phyloP scores from a whole-genome alignment of 192 early-diverging fungal genomes.

The Phlyctochytrium arcticum region DNA sequence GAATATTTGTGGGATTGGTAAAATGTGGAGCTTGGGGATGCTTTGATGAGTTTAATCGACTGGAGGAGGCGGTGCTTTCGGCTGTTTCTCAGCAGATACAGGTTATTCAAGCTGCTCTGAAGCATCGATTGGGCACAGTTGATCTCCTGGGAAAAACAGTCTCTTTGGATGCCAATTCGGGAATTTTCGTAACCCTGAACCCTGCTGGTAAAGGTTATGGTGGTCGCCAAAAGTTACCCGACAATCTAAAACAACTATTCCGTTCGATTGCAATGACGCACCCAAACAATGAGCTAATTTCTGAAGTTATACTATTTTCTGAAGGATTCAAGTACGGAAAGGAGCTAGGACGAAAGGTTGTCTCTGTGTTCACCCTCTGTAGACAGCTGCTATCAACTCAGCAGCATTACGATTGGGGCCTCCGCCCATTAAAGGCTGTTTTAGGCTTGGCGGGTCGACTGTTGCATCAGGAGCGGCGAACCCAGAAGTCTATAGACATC shows the following conservation, averaged over 20 bases:
- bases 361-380: conserved; percentile 53
- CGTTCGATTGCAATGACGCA: conserved; percentile 60
- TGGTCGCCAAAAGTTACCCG: conserved; percentile 57
- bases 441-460: conserved; percentile 47
- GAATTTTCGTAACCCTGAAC: conserved; percentile 60
- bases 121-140: conserved; percentile 31
- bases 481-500: conserved; percentile 9
- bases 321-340: conserved; percentile 56
- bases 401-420: conserved; percentile 61
- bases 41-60: conserved; percentile 61
- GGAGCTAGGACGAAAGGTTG: conserved; percentile 53
- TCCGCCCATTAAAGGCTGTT: conserved; percentile 53
- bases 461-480: conserved; percentile 41
- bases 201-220: conserved; percentile 62
- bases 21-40: conserved; percentile 65
- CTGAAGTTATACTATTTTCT: conserved; percentile 55
- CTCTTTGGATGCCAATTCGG: conserved; percentile 51
- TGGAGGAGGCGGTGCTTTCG: conserved; percentile 57
- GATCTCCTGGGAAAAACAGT: conserved; percentile 42
- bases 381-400: conserved; percentile 49
- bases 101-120: conserved; percentile 54
- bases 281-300: conserved; percentile 57
- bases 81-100: conserved; percentile 64
- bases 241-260: conserved; percentile 60
- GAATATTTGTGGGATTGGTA: conserved; percentile 59